These are phyloP conservation scores for Paradendryphiella salina DNA, from an alignment of 2,329 filamentous ascomycete genomes.

Conservation along the genomic window DNA sequence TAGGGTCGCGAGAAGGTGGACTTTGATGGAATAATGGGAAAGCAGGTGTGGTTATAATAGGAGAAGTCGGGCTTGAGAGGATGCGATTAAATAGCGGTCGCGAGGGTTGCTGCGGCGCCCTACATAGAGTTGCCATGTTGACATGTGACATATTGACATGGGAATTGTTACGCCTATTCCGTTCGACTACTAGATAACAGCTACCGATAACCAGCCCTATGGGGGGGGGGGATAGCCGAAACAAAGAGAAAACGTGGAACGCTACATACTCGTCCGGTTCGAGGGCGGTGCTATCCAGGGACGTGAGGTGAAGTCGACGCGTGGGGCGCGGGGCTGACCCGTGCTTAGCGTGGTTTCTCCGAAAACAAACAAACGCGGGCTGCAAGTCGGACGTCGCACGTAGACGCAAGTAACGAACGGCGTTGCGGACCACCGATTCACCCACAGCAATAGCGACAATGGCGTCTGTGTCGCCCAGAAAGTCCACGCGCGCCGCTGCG, in stretches of 20 bases:
- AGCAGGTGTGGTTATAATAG: no score
- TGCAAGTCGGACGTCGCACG: conserved; percentile 10
- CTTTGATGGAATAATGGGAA: background rate
- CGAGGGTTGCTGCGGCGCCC: background rate
- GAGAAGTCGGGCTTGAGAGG: background rate
- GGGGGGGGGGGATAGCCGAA: background rate
- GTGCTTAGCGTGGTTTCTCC: conserved; percentile 27
- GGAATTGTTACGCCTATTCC: background rate
- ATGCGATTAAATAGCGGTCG: background rate
- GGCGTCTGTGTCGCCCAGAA: conserved; percentile 50
- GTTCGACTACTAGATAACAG: background rate
- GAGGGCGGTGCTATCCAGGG: background rate
- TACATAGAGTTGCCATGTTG: background rate
- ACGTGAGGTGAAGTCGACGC: background rate
- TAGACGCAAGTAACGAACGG: conserved; percentile 10
- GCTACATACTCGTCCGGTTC: background rate
- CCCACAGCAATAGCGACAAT: conserved; percentile 36
- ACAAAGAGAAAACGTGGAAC: background rate
- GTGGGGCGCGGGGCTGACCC: conserved; percentile 22
- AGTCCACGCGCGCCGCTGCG: conserved; percentile 63
- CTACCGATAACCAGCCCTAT: background rate
- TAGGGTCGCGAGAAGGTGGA: background rate
- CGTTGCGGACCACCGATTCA: conserved; percentile 13
- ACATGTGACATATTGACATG: background rate
- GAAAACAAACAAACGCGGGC: conserved; percentile 23